Percentiles rank a stretch among this genome's conserved stretches.
phyloP scores from a whole-genome alignment of 345 rosid species.

The Brassica incana region DNA sequence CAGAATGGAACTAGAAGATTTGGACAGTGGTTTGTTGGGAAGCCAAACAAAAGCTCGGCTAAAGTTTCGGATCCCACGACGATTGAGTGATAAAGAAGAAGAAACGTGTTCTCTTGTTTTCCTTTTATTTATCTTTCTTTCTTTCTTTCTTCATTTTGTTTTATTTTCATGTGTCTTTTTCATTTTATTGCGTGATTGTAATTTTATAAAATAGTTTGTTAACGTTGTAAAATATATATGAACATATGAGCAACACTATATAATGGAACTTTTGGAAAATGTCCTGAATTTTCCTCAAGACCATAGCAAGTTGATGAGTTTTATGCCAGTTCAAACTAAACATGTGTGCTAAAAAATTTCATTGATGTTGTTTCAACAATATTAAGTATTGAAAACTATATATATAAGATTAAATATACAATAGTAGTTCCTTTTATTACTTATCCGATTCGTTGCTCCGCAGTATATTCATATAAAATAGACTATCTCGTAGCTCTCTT shows the following conservation, averaged over 20 bases:
- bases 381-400: neutral
- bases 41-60: constrained; percentile 32
- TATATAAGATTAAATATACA: too few relatives aligned
- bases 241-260: neutral
- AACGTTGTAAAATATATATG: constrained; percentile 24
- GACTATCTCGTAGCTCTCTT: too few relatives aligned
- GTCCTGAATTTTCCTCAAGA: too few relatives aligned
- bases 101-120: neutral
- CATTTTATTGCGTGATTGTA: neutral
- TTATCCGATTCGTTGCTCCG: too few relatives aligned
- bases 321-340: too few relatives aligned
- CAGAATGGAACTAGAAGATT: constrained; percentile 14
- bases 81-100: neutral
- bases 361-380: too few relatives aligned
- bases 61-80: constrained; percentile 40
- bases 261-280: too few relatives aligned
- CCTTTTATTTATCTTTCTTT: neutral
- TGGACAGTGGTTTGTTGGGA: constrained; percentile 31
- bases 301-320: too few relatives aligned
- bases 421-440: too few relatives aligned
- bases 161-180: neutral
- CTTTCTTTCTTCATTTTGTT: neutral
- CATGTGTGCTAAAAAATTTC: too few relatives aligned
- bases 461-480: too few relatives aligned
- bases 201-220: constrained; percentile 2